Evolutionary conservation across 345 rosid genomes (phyloP).

Genomic region (Firmiana major): DNA sequence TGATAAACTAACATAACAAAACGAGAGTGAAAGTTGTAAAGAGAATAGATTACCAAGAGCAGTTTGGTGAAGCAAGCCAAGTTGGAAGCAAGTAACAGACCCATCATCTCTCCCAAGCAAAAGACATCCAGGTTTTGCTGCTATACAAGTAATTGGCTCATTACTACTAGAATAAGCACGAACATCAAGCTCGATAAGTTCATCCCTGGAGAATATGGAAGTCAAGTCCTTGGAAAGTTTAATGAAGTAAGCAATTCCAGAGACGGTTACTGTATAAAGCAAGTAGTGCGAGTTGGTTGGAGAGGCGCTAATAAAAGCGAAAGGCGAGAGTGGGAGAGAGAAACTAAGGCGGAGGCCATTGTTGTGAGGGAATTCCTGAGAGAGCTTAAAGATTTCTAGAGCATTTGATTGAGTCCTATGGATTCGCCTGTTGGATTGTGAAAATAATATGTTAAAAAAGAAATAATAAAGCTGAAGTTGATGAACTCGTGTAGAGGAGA

Average conservation of each 20-base stretch:
- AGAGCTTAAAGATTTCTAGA: slow-evolving; percentile 66
- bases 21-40: background rate
- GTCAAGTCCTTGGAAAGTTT: slow-evolving; percentile 39
- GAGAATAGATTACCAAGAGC: slow-evolving; percentile 48
- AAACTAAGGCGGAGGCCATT: slow-evolving; percentile 64
- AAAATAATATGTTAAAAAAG: background rate
- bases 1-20: slow-evolving; percentile 5
- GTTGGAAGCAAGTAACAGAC: slow-evolving; percentile 55
- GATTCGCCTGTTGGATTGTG: slow-evolving; percentile 42
- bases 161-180: slow-evolving; percentile 28
- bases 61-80: slow-evolving; percentile 38
- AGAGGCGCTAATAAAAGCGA: slow-evolving; percentile 47
- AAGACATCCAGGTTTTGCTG: slow-evolving; percentile 57
- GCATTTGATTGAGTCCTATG: slow-evolving; percentile 37
- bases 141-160: slow-evolving; percentile 43
- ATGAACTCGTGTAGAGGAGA: background rate
- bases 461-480: background rate
- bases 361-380: slow-evolving; percentile 40
- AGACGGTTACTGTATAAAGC: slow-evolving; percentile 57
- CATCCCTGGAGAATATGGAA: slow-evolving; percentile 43
- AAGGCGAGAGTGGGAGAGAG: slow-evolving; percentile 59
- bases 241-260: slow-evolving; percentile 64
- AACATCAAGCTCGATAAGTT: slow-evolving; percentile 46
- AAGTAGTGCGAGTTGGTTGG: slow-evolving; percentile 32
- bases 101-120: slow-evolving; percentile 70